Evolutionary conservation across 352 stramenopile genomes (phyloP).

Genomic region (Elongisporangium prolatum): DNA sequence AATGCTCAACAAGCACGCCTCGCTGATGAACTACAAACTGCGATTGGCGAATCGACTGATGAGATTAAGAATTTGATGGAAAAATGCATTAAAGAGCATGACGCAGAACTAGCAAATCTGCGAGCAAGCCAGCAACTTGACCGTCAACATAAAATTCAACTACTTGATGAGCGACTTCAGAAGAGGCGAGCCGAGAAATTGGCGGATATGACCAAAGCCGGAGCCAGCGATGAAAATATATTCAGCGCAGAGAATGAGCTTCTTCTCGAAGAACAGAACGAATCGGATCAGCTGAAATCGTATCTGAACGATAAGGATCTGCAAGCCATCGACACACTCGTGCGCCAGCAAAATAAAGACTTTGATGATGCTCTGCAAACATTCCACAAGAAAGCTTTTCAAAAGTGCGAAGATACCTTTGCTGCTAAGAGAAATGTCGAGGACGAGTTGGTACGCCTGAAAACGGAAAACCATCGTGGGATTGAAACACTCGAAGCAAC

Average conservation of each 20-base stretch:
- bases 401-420: conserved; percentile 2
- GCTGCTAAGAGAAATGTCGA: conserved; percentile 8
- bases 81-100: neutral
- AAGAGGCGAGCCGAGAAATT: neutral
- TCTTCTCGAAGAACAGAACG: neutral
- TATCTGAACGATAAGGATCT: neutral
- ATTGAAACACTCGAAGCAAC: conserved; percentile 9
- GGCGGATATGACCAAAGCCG: neutral
- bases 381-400: conserved; percentile 10
- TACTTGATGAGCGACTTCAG: neutral
- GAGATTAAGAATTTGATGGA: neutral
- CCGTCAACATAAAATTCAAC: neutral
- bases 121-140: neutral
- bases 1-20: neutral
- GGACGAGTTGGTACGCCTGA: conserved; percentile 12
- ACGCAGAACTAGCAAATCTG: neutral
- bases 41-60: neutral
- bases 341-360: neutral
- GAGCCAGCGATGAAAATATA: neutral
- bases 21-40: neutral
- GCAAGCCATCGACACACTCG: neutral
- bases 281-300: conserved; percentile 5
- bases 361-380: conserved; percentile 8
- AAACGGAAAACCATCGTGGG: conserved; percentile 14
- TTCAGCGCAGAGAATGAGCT: neutral